Percentiles rank a stretch among this genome's conserved stretches.
These are phyloP conservation scores for Brasenia schreberi DNA, from an alignment of 164 flowering plant species.

Conservation along the genomic window DNA sequence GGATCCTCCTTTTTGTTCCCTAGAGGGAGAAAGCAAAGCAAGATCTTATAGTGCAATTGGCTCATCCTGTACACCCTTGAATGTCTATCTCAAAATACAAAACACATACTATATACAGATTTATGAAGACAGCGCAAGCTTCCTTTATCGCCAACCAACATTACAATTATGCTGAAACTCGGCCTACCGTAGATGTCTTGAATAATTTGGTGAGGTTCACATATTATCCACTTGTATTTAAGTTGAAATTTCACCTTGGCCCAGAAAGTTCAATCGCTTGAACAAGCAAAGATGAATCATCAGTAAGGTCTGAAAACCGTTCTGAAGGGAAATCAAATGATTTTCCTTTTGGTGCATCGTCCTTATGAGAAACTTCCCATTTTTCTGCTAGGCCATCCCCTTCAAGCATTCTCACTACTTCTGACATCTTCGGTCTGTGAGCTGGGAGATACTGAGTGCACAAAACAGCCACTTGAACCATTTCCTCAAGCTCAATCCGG, in stretches of 20 bases:
- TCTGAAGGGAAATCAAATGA: constrained; percentile 53
- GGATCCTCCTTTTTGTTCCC: too few relatives aligned
- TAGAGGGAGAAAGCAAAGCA: too few relatives aligned
- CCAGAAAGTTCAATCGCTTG: constrained; percentile 85
- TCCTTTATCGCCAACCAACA: too few relatives aligned
- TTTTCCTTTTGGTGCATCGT: constrained; percentile 33
- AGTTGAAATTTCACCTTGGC: constrained; percentile 33
- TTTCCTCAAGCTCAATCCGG: constrained; percentile 68
- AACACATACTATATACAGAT: too few relatives aligned
- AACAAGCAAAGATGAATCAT: constrained; percentile 55
- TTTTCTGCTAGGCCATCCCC: constrained; percentile 75
- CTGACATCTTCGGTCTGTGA: constrained; percentile 71
- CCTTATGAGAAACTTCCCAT: constrained; percentile 72
- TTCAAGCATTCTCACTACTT: constrained; percentile 74
- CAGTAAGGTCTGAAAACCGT: constrained; percentile 67
- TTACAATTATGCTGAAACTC: too few relatives aligned
- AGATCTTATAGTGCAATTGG: too few relatives aligned
- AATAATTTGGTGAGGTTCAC: too few relatives aligned
- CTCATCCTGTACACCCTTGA: too few relatives aligned
- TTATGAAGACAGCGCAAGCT: too few relatives aligned
- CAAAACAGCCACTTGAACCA: constrained; percentile 63
- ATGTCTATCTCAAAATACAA: too few relatives aligned
- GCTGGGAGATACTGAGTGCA: constrained; percentile 64
- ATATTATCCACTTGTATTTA: background rate
- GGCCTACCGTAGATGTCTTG: too few relatives aligned